phyloP scores from a whole-genome alignment of 768 basidiomycete species.

The Tulasnella sp. region DNA sequence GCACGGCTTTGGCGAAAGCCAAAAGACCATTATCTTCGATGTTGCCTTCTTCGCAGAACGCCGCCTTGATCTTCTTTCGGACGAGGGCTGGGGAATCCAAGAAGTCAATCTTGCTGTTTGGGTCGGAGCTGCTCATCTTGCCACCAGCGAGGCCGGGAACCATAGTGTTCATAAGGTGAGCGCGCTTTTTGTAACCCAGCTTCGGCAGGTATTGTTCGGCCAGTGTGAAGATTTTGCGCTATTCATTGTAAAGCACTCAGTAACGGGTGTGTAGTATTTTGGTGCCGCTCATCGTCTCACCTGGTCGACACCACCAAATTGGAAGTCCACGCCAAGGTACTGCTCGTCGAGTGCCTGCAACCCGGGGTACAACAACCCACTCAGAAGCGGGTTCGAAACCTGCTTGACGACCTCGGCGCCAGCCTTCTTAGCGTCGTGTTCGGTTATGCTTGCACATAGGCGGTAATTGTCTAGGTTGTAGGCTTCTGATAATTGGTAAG shows the following conservation, averaged over 20 bases:
- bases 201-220: conserved; percentile 92
- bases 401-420: conserved; percentile 99
- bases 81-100: conserved; percentile 78
- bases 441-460: conserved; percentile 82
- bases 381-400: conserved; percentile 82
- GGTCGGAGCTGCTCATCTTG: conserved; percentile 98
- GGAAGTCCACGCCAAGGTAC: conserved; percentile 92
- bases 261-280: not conserved
- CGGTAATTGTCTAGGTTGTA: conserved; percentile 95
- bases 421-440: conserved; percentile 96
- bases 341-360: conserved; percentile 96
- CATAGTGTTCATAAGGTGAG: conserved; percentile 98
- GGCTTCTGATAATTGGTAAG: conserved; percentile 83
- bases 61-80: conserved; percentile 81
- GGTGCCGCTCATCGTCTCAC: conserved; percentile 37
- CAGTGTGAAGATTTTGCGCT: conserved; percentile 98
- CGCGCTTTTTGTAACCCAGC: conserved; percentile 87
- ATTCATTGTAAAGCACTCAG: not conserved
- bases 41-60: conserved; percentile 93
- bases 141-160: conserved; percentile 89
- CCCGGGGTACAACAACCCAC: conserved; percentile 91
- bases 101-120: conserved; percentile 97
- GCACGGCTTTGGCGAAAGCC: conserved; percentile 74
- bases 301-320: conserved; percentile 97
- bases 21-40: conserved; percentile 81